These are phyloP conservation scores for Tetracentron sinense DNA, from an alignment of 164 flowering plant species.

Conservation along the genomic window DNA sequence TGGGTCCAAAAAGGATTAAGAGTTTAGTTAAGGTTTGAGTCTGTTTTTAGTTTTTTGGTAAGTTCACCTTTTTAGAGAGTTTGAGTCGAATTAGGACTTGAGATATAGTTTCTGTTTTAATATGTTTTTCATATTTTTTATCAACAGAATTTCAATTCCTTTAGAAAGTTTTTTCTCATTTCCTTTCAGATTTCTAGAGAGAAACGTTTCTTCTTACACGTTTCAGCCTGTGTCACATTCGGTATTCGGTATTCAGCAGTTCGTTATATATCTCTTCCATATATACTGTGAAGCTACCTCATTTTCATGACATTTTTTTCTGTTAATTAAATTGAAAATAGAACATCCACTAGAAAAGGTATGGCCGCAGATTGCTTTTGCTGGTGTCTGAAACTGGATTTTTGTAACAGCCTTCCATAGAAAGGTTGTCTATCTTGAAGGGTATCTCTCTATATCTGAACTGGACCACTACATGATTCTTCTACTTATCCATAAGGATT, in stretches of 20 bases:
- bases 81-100: too few species aligned
- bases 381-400: conserved; percentile 20
- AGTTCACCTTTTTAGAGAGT: too few species aligned
- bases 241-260: background rate
- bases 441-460: conserved; percentile 21
- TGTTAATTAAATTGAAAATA: conserved; percentile 3
- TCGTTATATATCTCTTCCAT: background rate
- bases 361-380: conserved; percentile 7
- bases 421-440: conserved; percentile 15
- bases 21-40: too few species aligned
- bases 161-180: too few species aligned
- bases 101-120: too few species aligned
- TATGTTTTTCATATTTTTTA: too few species aligned
- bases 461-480: conserved; percentile 25
- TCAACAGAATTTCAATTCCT: too few species aligned
- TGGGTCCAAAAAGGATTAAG: too few species aligned
- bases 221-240: too few species aligned
- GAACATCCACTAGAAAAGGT: background rate
- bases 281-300: background rate
- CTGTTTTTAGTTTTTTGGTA: too few species aligned
- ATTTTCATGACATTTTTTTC: background rate
- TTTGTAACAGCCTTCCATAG: conserved; percentile 18
- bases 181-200: too few species aligned
- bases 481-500: conserved; percentile 16
- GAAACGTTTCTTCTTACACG: too few species aligned